phyloP scores from a whole-genome alignment of 2,329 filamentous ascomycete species.

The Tolypocladium tundrense region DNA sequence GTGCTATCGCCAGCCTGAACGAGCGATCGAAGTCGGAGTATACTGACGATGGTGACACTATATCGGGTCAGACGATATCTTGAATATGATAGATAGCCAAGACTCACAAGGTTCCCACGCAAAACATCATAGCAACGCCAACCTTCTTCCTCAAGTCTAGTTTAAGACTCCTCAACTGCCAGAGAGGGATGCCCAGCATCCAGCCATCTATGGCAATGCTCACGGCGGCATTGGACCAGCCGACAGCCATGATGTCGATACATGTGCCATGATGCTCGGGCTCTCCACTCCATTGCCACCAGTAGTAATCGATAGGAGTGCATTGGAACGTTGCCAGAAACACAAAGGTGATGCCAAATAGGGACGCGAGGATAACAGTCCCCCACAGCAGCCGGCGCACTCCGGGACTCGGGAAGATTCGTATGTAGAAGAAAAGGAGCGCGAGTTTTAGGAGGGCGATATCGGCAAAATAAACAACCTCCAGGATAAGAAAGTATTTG shows the following conservation, averaged over 20 bases:
- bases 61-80: no score
- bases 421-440: slow-evolving; percentile 43
- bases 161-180: slow-evolving; percentile 29
- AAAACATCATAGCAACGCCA: slow-evolving; percentile 40
- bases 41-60: slow-evolving; percentile 27
- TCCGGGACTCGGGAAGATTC: slow-evolving; percentile 35
- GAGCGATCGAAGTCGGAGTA: slow-evolving; percentile 24
- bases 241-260: slow-evolving; percentile 35
- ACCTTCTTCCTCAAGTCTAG: slow-evolving; percentile 38
- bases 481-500: slow-evolving; percentile 31
- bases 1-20: slow-evolving; percentile 17
- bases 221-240: slow-evolving; percentile 40
- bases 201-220: slow-evolving; percentile 42
- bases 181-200: slow-evolving; percentile 40
- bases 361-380: slow-evolving; percentile 26
- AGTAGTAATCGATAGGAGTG: slow-evolving; percentile 38
- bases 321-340: slow-evolving; percentile 39
- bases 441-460: slow-evolving; percentile 38
- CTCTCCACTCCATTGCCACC: slow-evolving; percentile 40
- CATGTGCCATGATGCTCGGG: slow-evolving; percentile 31
- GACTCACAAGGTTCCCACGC: slow-evolving; percentile 34
- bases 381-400: slow-evolving; percentile 30
- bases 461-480: slow-evolving; percentile 34
- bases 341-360: slow-evolving; percentile 31
- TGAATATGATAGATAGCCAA: neutral